Conservation (phyloP, 2,329 filamentous ascomycete species). For the Colletotrichum echinochloae region DNA sequence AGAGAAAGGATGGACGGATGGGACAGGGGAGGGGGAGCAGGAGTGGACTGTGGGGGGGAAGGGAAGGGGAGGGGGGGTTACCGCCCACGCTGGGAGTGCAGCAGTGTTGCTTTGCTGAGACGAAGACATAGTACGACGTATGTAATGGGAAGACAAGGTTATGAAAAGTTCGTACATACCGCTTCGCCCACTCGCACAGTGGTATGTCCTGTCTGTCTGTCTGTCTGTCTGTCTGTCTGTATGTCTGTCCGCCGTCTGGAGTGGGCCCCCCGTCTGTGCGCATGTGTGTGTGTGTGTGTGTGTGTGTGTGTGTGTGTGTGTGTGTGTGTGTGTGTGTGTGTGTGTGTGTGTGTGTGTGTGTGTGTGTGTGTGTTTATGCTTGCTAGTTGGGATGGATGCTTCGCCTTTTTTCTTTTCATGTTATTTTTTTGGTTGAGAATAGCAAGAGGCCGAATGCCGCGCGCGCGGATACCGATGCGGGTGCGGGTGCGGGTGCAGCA, state of each 20-base stretch:
- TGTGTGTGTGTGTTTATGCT: neutral
- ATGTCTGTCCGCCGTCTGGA: neutral
- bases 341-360: neutral
- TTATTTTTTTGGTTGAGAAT: neutral
- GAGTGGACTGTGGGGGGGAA: constrained; percentile 18
- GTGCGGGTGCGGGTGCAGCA: neutral
- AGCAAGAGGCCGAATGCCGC: constrained; percentile 7
- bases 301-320: neutral
- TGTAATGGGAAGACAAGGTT: constrained; percentile 4
- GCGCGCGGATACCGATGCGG: neutral
- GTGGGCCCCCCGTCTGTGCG: neutral
- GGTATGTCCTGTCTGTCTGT: neutral
- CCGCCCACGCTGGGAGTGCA: constrained; percentile 33
- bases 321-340: neutral
- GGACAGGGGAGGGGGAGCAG: neutral
- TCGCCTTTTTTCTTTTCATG: neutral
- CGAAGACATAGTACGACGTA: neutral
- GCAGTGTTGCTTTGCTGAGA: constrained; percentile 2
- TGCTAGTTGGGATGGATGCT: neutral
- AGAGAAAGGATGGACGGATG: neutral
- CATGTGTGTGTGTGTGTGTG: neutral
- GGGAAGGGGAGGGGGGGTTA: constrained; percentile 13
- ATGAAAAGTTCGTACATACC: constrained; percentile 4
- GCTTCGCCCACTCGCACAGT: constrained; percentile 7
- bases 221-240: neutral